Percentiles rank a stretch among this genome's conserved stretches.
phyloP scores from a whole-genome alignment of 2,329 filamentous ascomycete species.

The Colletotrichum acutatum region DNA sequence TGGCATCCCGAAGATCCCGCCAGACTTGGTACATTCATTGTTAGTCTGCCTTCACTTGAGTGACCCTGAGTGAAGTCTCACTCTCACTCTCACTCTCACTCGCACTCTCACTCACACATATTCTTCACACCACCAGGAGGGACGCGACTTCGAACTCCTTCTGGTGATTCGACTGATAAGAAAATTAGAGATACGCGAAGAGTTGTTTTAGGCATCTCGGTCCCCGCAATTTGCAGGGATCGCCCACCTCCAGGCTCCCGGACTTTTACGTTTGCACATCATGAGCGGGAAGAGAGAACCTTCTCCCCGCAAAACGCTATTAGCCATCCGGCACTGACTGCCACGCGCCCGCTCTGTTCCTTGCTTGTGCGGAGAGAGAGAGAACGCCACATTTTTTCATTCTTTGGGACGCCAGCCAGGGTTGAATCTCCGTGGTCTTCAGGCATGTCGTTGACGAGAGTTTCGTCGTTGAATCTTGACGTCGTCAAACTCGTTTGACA shows the following conservation, averaged over 20 bases:
- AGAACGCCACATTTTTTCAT: slow-evolving; percentile 4
- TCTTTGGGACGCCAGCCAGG: background rate
- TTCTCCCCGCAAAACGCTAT: slow-evolving; percentile 29
- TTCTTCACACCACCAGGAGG: background rate
- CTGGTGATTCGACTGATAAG: background rate
- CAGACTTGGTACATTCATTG: background rate
- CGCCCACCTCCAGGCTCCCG: background rate
- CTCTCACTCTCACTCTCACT: background rate
- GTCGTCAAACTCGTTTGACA: slow-evolving; percentile 34
- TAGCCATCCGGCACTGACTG: slow-evolving; percentile 24
- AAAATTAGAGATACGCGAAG: slow-evolving; percentile 15
- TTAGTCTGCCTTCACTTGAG: background rate
- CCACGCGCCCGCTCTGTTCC: slow-evolving; percentile 18
- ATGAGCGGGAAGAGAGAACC: slow-evolving; percentile 16
- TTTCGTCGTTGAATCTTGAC: background rate
- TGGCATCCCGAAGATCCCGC: slow-evolving; percentile 34
- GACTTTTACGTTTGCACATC: slow-evolving; percentile 14
- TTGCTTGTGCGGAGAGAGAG: slow-evolving; percentile 9
- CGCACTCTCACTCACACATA: background rate
- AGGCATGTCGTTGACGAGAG: background rate
- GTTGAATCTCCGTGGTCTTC: no score
- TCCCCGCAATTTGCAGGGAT: slow-evolving; percentile 29
- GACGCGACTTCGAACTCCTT: background rate
- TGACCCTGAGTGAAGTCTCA: background rate
- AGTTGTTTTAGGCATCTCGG: background rate